Conservation (phyloP, 805 yeast species). For the Candida pini region DNA sequence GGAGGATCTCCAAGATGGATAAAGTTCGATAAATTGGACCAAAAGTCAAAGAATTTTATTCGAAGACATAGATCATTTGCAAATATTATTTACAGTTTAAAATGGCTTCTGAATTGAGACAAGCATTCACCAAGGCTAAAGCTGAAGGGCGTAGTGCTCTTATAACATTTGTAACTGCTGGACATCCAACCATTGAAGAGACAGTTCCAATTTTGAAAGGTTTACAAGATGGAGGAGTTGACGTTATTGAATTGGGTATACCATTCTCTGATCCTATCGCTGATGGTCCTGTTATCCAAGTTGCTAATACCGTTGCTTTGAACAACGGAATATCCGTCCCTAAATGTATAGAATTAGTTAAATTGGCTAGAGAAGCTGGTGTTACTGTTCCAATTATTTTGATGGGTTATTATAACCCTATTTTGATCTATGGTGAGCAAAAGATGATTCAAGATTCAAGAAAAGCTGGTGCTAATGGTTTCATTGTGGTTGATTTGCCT, state of each 20-base stretch:
- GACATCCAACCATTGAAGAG: slow-evolving; percentile 82
- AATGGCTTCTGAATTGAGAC: slow-evolving; percentile 30
- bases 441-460: slow-evolving; percentile 73
- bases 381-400: slow-evolving; percentile 83
- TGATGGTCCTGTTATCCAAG: slow-evolving; percentile 96
- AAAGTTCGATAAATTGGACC: too few species aligned
- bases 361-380: slow-evolving; percentile 73
- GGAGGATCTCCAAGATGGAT: too few species aligned
- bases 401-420: slow-evolving; percentile 98
- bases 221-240: slow-evolving; percentile 93
- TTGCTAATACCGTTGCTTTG: slow-evolving; percentile 76
- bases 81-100: too few species aligned
- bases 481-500: slow-evolving; percentile 90
- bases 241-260: slow-evolving; percentile 88
- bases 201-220: slow-evolving; percentile 83
- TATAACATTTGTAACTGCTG: slow-evolving; percentile 91
- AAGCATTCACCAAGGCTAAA: slow-evolving; percentile 29
- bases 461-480: slow-evolving; percentile 91
- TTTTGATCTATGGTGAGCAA: slow-evolving; percentile 84
- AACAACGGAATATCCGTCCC: slow-evolving; percentile 74
- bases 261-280: slow-evolving; percentile 99
- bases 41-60: too few species aligned
- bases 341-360: slow-evolving; percentile 64
- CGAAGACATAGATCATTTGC: too few species aligned
- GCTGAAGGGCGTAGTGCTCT: slow-evolving; percentile 67